phyloP scores from a whole-genome alignment of 2,329 filamentous ascomycete genomes.

The Cladophialophora immunda region DNA sequence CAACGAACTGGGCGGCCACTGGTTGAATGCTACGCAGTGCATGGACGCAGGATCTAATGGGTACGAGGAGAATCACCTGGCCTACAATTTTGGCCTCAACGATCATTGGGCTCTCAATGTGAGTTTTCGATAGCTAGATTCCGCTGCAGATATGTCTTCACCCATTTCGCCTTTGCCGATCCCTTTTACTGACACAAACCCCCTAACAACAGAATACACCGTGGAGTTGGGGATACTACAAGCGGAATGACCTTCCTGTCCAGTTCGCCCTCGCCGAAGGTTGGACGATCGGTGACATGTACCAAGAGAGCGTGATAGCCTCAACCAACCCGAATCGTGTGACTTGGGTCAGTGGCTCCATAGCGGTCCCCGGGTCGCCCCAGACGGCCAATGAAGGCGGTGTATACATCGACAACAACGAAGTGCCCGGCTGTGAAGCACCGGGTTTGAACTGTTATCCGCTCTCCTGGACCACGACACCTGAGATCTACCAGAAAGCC shows the following conservation, averaged over 20 bases:
- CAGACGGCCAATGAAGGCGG: slow-evolving; percentile 55
- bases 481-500: slow-evolving; percentile 59
- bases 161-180: too few species aligned
- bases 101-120: slow-evolving; percentile 61
- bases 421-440: slow-evolving; percentile 58
- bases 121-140: not conserved
- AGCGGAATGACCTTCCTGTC: slow-evolving; percentile 61
- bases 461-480: slow-evolving; percentile 63
- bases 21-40: slow-evolving; percentile 62
- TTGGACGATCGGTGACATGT: slow-evolving; percentile 66
- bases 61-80: slow-evolving; percentile 62
- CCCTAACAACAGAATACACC: slow-evolving; percentile 54
- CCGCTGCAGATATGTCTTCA: too few species aligned
- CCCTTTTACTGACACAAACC: not conserved
- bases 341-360: slow-evolving; percentile 60
- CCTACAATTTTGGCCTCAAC: slow-evolving; percentile 61
- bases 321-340: slow-evolving; percentile 64
- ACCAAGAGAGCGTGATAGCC: slow-evolving; percentile 61
- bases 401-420: slow-evolving; percentile 61
- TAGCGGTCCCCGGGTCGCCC: slow-evolving; percentile 60
- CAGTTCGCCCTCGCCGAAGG: slow-evolving; percentile 65
- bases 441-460: slow-evolving; percentile 61
- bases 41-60: slow-evolving; percentile 62
- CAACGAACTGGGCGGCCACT: slow-evolving; percentile 63
- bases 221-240: slow-evolving; percentile 62